These are phyloP conservation scores for Chytridium lagenaria DNA, from an alignment of 371 early-diverging fungal genomes.

Conservation along the genomic window DNA sequence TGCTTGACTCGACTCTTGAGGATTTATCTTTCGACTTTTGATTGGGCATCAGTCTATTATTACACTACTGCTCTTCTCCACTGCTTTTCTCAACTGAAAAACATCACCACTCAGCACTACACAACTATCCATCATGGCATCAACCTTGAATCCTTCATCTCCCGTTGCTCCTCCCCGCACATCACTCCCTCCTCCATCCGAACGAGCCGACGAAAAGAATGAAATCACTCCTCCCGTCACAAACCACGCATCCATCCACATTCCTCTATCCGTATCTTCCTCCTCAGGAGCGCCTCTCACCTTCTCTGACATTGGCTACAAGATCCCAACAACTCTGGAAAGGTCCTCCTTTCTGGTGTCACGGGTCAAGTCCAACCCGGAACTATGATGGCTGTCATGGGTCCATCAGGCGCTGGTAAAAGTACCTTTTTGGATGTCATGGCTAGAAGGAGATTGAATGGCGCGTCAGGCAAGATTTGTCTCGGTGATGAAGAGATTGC, in stretches of 20 bases:
- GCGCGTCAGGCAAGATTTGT: background rate
- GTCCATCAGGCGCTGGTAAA: slow-evolving; percentile 48
- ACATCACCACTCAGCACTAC: too few relatives aligned
- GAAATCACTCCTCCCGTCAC: background rate
- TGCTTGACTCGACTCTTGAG: too few relatives aligned
- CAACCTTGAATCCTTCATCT: background rate
- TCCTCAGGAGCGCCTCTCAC: background rate
- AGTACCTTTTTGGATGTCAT: slow-evolving; percentile 67
- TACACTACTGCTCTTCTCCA: too few relatives aligned
- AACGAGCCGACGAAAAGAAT: background rate
- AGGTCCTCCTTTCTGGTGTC: slow-evolving; percentile 28
- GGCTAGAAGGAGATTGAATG: slow-evolving; percentile 62
- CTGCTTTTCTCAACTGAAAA: too few relatives aligned
- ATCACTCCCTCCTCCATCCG: background rate
- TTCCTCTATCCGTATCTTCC: background rate
- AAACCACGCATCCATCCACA: background rate
- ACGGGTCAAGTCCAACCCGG: slow-evolving; percentile 34
- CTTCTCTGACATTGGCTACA: background rate
- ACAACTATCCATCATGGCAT: background rate
- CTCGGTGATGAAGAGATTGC: background rate
- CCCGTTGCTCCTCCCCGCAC: background rate
- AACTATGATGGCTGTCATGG: slow-evolving; percentile 47
- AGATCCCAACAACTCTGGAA: background rate
- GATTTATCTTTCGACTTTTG: too few relatives aligned
- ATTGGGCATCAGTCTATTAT: too few relatives aligned